These are phyloP conservation scores for Clathrus columnatus DNA, from an alignment of 768 basidiomycete genomes.

Conservation along the genomic window DNA sequence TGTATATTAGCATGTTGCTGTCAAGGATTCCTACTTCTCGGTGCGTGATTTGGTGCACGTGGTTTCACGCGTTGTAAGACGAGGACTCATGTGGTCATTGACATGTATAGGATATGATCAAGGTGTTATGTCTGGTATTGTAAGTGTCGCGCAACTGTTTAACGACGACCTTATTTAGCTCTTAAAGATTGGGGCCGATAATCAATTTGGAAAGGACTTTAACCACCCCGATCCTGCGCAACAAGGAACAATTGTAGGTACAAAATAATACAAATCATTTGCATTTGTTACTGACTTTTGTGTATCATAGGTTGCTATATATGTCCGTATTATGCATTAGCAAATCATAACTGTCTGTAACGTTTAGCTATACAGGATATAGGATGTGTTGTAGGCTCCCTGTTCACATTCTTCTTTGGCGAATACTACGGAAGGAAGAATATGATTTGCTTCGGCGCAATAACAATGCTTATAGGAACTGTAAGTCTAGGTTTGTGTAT, in stretches of 20 bases:
- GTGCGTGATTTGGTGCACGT: background rate
- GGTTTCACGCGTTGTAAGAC: background rate
- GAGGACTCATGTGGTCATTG: background rate
- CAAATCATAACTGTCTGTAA: background rate
- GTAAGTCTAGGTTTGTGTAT: conserved; percentile 16
- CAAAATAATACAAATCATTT: background rate
- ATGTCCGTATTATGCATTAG: conserved; percentile 18
- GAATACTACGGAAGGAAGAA: conserved; percentile 30
- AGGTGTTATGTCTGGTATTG: conserved; percentile 36
- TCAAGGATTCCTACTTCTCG: conserved; percentile 28
- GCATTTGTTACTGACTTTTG: background rate
- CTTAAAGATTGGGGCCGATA: conserved; percentile 31
- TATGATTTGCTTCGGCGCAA: conserved; percentile 31
- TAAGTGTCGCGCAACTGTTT: conserved; percentile 10
- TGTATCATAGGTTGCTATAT: conserved; percentile 23
- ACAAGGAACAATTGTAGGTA: conserved; percentile 31
- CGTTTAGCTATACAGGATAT: conserved; percentile 24
- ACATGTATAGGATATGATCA: conserved; percentile 27
- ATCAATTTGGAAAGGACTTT: conserved; percentile 32
- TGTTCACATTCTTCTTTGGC: conserved; percentile 32
- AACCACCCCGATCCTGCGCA: conserved; percentile 28
- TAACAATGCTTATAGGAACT: conserved; percentile 31
- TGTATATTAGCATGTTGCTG: conserved; percentile 28
- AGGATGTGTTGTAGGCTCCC: conserved; percentile 30
- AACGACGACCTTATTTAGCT: background rate